Percentiles rank a stretch among this genome's conserved stretches.
Conservation (phyloP, 2,329 filamentous ascomycete species). For the Cordyceps farinosa region DNA sequence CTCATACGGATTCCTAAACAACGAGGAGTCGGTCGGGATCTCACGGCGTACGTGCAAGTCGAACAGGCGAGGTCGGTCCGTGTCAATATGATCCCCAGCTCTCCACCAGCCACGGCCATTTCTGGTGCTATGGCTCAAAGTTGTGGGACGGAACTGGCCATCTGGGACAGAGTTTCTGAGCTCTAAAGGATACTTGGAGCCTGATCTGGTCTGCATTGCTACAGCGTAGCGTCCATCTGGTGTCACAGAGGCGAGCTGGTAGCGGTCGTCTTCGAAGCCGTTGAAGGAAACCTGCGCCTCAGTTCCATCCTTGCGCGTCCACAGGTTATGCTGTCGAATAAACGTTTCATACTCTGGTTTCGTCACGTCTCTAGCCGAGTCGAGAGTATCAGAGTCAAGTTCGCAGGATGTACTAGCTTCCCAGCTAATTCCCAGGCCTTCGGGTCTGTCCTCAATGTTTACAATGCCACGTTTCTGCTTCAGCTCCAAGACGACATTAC, state of each 20-base stretch:
- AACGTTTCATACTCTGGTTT: not conserved
- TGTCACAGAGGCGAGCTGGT: constrained; percentile 21
- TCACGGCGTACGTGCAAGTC: constrained; percentile 21
- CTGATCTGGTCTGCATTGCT: not conserved
- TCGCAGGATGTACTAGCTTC: not conserved
- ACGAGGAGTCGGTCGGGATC: constrained; percentile 21
- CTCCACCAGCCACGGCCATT: not conserved
- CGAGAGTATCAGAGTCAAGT: not conserved
- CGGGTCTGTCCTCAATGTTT: not conserved
- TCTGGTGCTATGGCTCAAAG: not conserved
- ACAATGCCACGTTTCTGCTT: not conserved
- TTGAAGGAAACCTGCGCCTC: not conserved
- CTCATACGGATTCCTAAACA: constrained; percentile 26
- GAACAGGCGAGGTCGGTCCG: constrained; percentile 19
- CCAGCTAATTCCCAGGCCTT: not conserved
- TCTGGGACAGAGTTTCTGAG: not conserved
- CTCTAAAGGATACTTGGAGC: not conserved
- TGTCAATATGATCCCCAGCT: constrained; percentile 5
- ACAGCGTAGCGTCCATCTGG: constrained; percentile 18
- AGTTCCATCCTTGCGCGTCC: not conserved
- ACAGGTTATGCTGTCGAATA: not conserved
- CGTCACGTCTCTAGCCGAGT: not conserved
- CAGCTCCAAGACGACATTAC: not conserved
- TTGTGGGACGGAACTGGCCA: not conserved
- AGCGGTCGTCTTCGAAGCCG: constrained; percentile 2